Evolutionary conservation across 306 rosid species (phyloP).

Genomic region (Mimosa bimucronata): DNA sequence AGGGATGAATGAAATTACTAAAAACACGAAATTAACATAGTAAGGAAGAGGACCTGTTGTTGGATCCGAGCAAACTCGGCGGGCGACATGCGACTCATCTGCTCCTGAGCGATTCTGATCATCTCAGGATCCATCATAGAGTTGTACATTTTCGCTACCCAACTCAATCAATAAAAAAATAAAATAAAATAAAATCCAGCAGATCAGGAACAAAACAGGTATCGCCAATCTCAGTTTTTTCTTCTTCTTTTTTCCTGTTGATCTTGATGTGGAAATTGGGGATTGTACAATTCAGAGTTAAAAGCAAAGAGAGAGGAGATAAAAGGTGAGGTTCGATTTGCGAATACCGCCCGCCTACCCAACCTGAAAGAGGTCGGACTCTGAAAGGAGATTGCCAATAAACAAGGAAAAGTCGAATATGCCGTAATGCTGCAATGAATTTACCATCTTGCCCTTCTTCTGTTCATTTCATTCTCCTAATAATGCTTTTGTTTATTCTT

Average conservation of each 20-base stretch:
- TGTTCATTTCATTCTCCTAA: no score
- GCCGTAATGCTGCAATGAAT: background rate
- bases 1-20: slow-evolving; percentile 15
- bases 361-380: slow-evolving; percentile 36
- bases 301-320: background rate
- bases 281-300: slow-evolving; percentile 18
- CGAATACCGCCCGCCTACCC: slow-evolving; percentile 61
- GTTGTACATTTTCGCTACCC: slow-evolving; percentile 45
- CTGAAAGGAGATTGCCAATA: background rate
- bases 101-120: slow-evolving; percentile 88
- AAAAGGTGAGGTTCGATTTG: slow-evolving; percentile 30
- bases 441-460: slow-evolving; percentile 34
- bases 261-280: background rate
- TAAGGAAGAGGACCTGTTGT: slow-evolving; percentile 59
- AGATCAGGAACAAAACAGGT: slow-evolving; percentile 27
- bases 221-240: background rate
- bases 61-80: slow-evolving; percentile 91
- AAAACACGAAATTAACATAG: background rate
- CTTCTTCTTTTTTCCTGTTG: background rate
- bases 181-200: slow-evolving; percentile 5
- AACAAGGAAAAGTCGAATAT: slow-evolving; percentile 32
- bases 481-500: no score
- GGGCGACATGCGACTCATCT: slow-evolving; percentile 97
- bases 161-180: background rate
- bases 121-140: slow-evolving; percentile 96